Conservation (phyloP, 2,329 filamentous ascomycete species). For the Cercospora sp. region DNA sequence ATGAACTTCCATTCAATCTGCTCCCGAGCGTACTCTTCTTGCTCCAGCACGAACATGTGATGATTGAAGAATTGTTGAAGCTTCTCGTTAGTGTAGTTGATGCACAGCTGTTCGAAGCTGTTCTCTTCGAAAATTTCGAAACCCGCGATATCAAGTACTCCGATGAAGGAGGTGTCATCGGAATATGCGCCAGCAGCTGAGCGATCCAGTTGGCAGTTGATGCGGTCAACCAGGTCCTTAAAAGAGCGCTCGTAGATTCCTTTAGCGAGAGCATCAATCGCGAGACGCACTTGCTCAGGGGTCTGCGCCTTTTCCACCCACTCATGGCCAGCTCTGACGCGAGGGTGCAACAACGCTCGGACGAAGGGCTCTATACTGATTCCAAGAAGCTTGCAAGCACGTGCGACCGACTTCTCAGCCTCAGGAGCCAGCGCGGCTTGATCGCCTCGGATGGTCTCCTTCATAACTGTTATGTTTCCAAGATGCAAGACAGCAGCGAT, state of each 20-base stretch:
- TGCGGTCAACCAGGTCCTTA: constrained; percentile 84
- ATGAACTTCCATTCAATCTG: constrained; percentile 99
- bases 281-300: constrained; percentile 88
- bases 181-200: constrained; percentile 66
- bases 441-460: constrained; percentile 86
- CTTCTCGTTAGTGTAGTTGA: constrained; percentile 99
- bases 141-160: constrained; percentile 96
- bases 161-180: constrained; percentile 94
- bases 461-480: constrained; percentile 85
- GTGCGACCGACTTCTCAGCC: constrained; percentile 71
- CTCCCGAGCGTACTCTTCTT: constrained; percentile 95
- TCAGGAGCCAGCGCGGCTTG: constrained; percentile 81
- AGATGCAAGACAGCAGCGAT: constrained; percentile 90
- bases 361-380: constrained; percentile 83
- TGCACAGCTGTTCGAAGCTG: constrained; percentile 98
- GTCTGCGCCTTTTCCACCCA: constrained; percentile 99
- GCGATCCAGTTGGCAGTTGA: constrained; percentile 90
- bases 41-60: constrained; percentile 98
- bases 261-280: constrained; percentile 88
- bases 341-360: constrained; percentile 84
- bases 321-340: constrained; percentile 91
- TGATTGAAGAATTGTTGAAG: constrained; percentile 99
- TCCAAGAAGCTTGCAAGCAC: constrained; percentile 80
- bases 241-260: constrained; percentile 97
- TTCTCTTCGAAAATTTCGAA: constrained; percentile 99